Evolutionary conservation across 2,329 filamentous ascomycete species (phyloP).

Genomic region (Thelonectria olida): DNA sequence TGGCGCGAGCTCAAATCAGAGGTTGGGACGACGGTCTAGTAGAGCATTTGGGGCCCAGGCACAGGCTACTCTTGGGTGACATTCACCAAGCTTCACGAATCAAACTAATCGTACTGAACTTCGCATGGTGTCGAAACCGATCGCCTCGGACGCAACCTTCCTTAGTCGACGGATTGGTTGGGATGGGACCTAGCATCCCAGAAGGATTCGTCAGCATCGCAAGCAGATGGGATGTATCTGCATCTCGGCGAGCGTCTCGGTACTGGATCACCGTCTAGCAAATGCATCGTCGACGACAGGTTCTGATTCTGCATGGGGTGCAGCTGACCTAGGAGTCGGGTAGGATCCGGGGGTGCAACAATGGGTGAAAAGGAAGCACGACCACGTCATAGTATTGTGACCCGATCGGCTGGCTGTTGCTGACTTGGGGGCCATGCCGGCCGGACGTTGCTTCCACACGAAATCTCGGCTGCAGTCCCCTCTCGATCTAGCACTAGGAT

Average conservation of each 20-base stretch:
- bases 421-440: constrained; percentile 27
- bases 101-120: background rate
- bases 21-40: background rate
- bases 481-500: constrained; percentile 27
- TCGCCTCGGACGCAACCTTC: constrained; percentile 34
- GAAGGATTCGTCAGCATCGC: constrained; percentile 28
- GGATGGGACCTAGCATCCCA: constrained; percentile 23
- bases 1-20: constrained; percentile 29
- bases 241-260: constrained; percentile 26
- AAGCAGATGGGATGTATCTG: constrained; percentile 29
- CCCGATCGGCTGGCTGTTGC: constrained; percentile 37
- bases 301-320: constrained; percentile 26
- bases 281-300: constrained; percentile 6
- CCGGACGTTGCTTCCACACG: constrained; percentile 24
- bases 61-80: constrained; percentile 19
- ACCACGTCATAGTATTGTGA: constrained; percentile 41
- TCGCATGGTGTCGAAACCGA: constrained; percentile 30
- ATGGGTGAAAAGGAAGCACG: constrained; percentile 23
- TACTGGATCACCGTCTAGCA: constrained; percentile 9
- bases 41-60: constrained; percentile 13
- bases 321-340: constrained; percentile 29
- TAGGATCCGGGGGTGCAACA: constrained; percentile 33
- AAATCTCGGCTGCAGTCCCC: constrained; percentile 31
- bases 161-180: constrained; percentile 25
- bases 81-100: constrained; percentile 33